Evolutionary conservation across 768 basidiomycete genomes (phyloP).

Genomic region (Serendipita sp.): DNA sequence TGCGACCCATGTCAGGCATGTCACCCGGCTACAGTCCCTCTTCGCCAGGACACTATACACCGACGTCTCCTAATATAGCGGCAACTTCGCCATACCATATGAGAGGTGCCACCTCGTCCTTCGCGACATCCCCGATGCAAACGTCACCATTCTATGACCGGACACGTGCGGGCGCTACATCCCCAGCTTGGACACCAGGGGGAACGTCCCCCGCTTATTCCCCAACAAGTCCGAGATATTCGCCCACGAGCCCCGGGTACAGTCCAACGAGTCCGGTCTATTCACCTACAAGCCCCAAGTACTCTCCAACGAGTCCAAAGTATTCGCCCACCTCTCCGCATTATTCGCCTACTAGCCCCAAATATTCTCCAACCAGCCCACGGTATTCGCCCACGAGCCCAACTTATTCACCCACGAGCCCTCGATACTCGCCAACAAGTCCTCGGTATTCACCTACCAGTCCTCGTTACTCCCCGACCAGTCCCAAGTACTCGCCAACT

Average conservation of each 20-base stretch:
- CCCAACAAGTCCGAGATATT: constrained; percentile 18
- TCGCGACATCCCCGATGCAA: constrained; percentile 62
- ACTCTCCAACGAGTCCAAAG: constrained; percentile 55
- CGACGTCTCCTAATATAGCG: constrained; percentile 79
- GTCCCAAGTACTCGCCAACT: constrained; percentile 72
- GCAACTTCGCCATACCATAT: constrained; percentile 49
- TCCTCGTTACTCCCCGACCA: constrained; percentile 72
- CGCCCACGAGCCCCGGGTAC: constrained; percentile 17
- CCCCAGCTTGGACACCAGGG: constrained; percentile 20
- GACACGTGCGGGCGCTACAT: constrained; percentile 28
- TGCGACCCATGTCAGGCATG: constrained; percentile 54
- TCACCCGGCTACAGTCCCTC: constrained; percentile 88
- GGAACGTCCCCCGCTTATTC: constrained; percentile 21
- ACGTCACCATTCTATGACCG: constrained; percentile 71
- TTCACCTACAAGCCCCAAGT: constrained; percentile 56
- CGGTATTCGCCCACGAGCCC: constrained; percentile 15
- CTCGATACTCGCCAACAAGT: constrained; percentile 67
- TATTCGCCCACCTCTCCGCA: constrained; percentile 18
- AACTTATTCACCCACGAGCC: constrained; percentile 48
- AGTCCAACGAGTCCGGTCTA: constrained; percentile 13
- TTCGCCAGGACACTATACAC: constrained; percentile 77
- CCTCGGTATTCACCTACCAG: constrained; percentile 78
- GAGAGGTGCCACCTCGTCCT: constrained; percentile 61
- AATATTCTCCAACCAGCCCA: constrained; percentile 63
- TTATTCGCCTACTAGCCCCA: constrained; percentile 46